Evolutionary conservation across 2,329 filamentous ascomycete species (phyloP).

Genomic region (Colletotrichum chlorophyti): DNA sequence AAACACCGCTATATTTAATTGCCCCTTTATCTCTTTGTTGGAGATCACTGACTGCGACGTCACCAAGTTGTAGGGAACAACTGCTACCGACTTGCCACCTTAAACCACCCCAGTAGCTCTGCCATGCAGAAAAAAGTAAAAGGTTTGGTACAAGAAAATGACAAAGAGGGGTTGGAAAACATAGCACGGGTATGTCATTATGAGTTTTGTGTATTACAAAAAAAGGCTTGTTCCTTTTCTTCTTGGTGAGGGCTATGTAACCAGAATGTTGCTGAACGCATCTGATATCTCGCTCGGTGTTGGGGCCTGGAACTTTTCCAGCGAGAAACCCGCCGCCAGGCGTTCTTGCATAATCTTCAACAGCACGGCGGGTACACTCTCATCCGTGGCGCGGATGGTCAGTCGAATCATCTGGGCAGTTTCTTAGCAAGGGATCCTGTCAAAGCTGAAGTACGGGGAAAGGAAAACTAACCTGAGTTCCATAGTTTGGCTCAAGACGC

Average conservation of each 20-base stretch:
- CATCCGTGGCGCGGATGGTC: conserved; percentile 93
- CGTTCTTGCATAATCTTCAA: conserved; percentile 88
- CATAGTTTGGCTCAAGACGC: conserved; percentile 92
- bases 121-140: no score
- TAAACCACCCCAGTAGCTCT: no score
- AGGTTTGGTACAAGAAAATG: no score
- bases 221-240: background rate
- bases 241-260: conserved; percentile 38
- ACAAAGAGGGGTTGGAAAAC: background rate
- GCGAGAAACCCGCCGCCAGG: conserved; percentile 63
- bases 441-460: background rate
- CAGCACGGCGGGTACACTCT: conserved; percentile 80
- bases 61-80: no score
- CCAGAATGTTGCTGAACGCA: conserved; percentile 63
- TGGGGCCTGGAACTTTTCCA: conserved; percentile 47
- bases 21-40: no score
- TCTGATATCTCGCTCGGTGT: conserved; percentile 60
- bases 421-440: conserved; percentile 30
- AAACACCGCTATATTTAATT: no score
- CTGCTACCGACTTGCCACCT: no score
- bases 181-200: conserved; percentile 22
- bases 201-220: conserved; percentile 9
- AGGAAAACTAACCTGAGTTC: conserved; percentile 72
- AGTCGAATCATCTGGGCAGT: conserved; percentile 86
- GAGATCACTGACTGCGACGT: no score